Base-by-base conservation (phyloP, 805 yeast species). In the Yarrowia bubula region DNA sequence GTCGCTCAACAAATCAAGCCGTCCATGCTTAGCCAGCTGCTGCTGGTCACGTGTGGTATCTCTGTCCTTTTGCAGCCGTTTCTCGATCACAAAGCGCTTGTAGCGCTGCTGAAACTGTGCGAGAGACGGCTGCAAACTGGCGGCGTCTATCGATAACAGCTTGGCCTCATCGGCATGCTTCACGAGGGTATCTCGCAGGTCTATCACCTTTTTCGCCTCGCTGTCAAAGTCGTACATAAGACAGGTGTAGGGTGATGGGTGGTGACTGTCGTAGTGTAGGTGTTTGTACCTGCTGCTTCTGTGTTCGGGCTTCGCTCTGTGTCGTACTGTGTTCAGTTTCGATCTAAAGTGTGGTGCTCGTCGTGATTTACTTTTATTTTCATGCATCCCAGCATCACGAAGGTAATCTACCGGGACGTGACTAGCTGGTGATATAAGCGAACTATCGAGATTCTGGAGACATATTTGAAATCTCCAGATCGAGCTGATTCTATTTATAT, bases 151-250 rank as follows among this genome's bases (percentile, higher is more conserved):
- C 11, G 55, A 63, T 37, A 66, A 31, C 22, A 68, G 48, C 18
- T 51, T 50, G 32, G 67, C 44, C 7, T 66, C 67, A 4, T 66
- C 61, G 7, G 67, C 69, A 17, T 66, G 43, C 48, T 65, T 51
- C 35, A 68, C 55, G 6, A 68, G 50, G n/a, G 46, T 43, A 53
- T 68, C 66, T 32, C 69, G 48, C 8, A 68, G 50, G 10, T 37
- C 60, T 1, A 68, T 50, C 42, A 68, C 64, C 48, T 68, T 68
- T 37, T 39, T 46, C 14, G 65, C 66, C 53, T 68, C 67, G 13
- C 13, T 22, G 31, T 68, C 70, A 42, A 48, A 65, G 53, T 67
- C 63, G 41, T 32, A 47, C 47, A 39, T 58, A 43, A 6, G 15
- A 13, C 28, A 6, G 17, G 37, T 15, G 50, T 28, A 38, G 17